These are phyloP conservation scores for Naumovozyma baii DNA, from an alignment of 805 yeast species.

Conservation along the genomic window DNA sequence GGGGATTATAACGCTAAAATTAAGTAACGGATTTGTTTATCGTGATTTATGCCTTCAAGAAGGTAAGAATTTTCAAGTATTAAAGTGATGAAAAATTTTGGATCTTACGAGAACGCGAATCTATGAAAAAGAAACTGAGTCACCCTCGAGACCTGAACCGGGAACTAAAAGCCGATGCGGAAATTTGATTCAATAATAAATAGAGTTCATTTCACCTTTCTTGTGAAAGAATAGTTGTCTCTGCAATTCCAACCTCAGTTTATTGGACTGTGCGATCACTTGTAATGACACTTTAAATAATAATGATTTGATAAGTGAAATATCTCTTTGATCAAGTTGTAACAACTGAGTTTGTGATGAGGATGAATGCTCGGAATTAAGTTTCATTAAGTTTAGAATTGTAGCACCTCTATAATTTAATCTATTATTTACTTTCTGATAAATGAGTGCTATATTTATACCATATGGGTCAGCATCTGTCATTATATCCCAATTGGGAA, in stretches of 20 bases:
- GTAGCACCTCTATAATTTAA: conserved; percentile 18
- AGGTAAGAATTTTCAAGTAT: background rate
- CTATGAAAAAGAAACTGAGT: background rate
- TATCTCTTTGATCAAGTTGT: conserved; percentile 23
- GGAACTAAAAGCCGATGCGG: background rate
- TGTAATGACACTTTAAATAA: conserved; percentile 8
- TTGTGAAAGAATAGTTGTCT: conserved; percentile 46
- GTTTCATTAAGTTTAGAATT: conserved; percentile 11
- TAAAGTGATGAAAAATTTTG: background rate
- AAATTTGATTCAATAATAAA: conserved; percentile 9
- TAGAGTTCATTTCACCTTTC: conserved; percentile 52
- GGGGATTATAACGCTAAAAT: too few species aligned
- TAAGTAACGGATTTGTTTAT: too few species aligned
- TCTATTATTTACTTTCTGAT: conserved; percentile 13
- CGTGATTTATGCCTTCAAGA: background rate
- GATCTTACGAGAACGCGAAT: background rate
- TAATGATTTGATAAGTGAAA: conserved; percentile 17
- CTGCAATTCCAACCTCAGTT: conserved; percentile 35
- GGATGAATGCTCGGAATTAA: background rate
- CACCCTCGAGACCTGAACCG: background rate
- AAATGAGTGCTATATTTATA: conserved; percentile 43
- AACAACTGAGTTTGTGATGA: conserved; percentile 11
- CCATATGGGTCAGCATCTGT: conserved; percentile 68
- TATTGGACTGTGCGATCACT: background rate
- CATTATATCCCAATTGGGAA: conserved; percentile 34